Base-by-base conservation (phyloP, 2,329 filamentous ascomycete genomes). In the Fusarium brachygibbosum region DNA sequence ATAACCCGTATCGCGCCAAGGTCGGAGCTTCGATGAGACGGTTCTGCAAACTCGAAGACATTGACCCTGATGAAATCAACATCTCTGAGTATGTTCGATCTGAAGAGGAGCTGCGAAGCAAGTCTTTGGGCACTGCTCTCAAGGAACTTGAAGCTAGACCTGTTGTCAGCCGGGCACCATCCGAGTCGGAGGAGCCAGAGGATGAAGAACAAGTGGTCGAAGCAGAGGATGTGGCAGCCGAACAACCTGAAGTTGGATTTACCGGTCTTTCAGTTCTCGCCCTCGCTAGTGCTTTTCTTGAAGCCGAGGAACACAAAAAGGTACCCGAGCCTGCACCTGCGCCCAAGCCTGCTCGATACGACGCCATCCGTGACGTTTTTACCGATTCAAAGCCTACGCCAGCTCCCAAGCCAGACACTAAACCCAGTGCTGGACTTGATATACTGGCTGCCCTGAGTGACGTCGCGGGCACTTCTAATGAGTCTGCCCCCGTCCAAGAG, bases 281-380 rank as follows among this genome's bases (percentile, higher is more conserved):
- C 9, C 77, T 76, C 52, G 78, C 78, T 25, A 70, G 75, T 21
- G 77, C 77, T 23, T 78, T 74, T 60, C 66, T 77, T 12, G 74
- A 74, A 48, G 76, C 76, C 13, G 69, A 77, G 52, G 73, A 76
- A 35, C 58, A 67, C 10, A 73, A 67, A 16, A 75, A 74, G 50
- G 66, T 66, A 6, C 67, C 74, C 8, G 69, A 71, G 17, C 66
- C 75, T 29, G 68, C 21, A 14, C 49, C 49, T 16, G 28, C 72
- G 4, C 71, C 78, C 3, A 79, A 79, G 60, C 73, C 72, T 29
- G 76, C 76, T 52, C 76, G 76, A 49, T 79, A 79, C 51, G 78
- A 79, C 64, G 78, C 78, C n/a, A 79, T 79, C 52, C 77, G 78
- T n/a, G 81, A 83, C 59, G 78, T 82, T 31, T 83, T 83, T 64